A percentile compares a stretch with the other conserved stretches of the same genome.
Evolutionary conservation across 2,329 filamentous ascomycete genomes (phyloP).

Genomic region (Diplodia scrobiculata): DNA sequence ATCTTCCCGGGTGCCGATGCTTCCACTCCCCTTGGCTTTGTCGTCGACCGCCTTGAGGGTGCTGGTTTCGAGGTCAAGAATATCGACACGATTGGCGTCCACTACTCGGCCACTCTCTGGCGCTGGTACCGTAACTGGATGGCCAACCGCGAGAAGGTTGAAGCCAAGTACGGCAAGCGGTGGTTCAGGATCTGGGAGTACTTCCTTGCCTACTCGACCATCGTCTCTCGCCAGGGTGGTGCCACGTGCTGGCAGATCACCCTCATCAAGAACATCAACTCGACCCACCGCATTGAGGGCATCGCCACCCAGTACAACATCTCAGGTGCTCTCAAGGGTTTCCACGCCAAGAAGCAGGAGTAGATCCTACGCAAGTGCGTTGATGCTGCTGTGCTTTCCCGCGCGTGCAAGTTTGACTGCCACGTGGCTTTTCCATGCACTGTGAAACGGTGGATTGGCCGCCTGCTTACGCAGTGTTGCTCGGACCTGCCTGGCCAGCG

Average conservation of each 20-base stretch:
- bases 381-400: slow-evolving; percentile 9
- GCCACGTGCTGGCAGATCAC: slow-evolving; percentile 87
- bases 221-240: slow-evolving; percentile 78
- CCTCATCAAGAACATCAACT: slow-evolving; percentile 87
- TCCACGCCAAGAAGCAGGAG: slow-evolving; percentile 42
- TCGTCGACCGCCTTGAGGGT: slow-evolving; percentile 80
- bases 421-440: background rate
- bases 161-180: slow-evolving; percentile 89
- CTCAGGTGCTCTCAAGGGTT: slow-evolving; percentile 62
- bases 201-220: slow-evolving; percentile 84
- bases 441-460: no score
- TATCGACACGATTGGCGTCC: slow-evolving; percentile 90
- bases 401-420: background rate
- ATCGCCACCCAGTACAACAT: slow-evolving; percentile 70
- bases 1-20: slow-evolving; percentile 97
- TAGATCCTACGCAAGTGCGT: background rate
- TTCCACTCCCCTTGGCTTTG: slow-evolving; percentile 86
- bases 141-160: slow-evolving; percentile 86
- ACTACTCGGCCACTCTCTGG: slow-evolving; percentile 97
- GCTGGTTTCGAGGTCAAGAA: slow-evolving; percentile 89
- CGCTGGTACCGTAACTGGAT: slow-evolving; percentile 99
- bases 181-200: slow-evolving; percentile 98
- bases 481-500: background rate
- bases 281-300: slow-evolving; percentile 77
- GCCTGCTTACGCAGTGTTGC: background rate